These are phyloP conservation scores for Mycosphaerella sp. DNA, from an alignment of 2,329 filamentous ascomycete genomes.

Conservation along the genomic window DNA sequence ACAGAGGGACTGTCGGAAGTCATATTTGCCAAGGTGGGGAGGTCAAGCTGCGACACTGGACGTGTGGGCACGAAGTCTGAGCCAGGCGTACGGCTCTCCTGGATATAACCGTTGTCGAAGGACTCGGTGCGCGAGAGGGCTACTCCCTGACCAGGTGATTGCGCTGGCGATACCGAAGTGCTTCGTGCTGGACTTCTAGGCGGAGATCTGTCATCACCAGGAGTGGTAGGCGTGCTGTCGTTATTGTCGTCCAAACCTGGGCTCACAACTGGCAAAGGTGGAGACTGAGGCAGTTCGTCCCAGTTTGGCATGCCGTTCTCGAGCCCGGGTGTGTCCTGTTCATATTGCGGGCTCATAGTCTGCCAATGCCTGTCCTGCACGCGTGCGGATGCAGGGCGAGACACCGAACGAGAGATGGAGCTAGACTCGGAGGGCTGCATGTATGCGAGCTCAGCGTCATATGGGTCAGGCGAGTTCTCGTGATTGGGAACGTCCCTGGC, in stretches of 20 bases:
- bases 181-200: constrained; percentile 2
- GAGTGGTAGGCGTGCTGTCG: constrained; percentile 6
- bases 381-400: constrained; percentile 4
- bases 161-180: constrained; percentile 1
- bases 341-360: constrained; percentile 8
- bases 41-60: constrained; percentile 13
- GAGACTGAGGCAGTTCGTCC: constrained; percentile 1
- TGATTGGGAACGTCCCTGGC: background rate
- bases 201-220: constrained; percentile 2
- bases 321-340: background rate
- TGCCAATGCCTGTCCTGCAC: constrained; percentile 5
- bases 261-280: constrained; percentile 4
- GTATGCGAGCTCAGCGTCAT: constrained; percentile 1
- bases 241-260: constrained; percentile 10
- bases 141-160: constrained; percentile 3
- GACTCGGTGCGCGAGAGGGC: constrained; percentile 6
- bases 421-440: background rate
- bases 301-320: constrained; percentile 1
- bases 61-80: constrained; percentile 14
- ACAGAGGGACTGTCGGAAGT: constrained; percentile 1
- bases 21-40: constrained; percentile 9
- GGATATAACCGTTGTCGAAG: background rate
- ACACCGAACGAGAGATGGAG: background rate
- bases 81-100: constrained; percentile 9
- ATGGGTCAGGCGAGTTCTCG: constrained; percentile 1